Base-by-base conservation (phyloP, 192 early-diverging fungal genomes). In the Phycomyces nitens region DNA sequence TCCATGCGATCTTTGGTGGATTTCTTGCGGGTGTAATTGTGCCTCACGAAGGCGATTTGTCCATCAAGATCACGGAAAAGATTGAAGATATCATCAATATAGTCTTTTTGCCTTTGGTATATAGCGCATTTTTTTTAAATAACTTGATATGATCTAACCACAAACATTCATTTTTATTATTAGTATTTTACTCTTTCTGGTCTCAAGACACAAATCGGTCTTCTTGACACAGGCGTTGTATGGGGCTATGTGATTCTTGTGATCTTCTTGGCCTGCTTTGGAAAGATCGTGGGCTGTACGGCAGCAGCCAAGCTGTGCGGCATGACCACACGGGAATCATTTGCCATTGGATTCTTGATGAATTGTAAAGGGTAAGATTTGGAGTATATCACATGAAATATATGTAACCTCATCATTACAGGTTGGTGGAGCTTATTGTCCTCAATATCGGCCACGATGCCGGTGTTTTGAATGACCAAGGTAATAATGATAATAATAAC, bases 1-100 rank as follows among this genome's bases (percentile, higher is more conserved):
- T 98, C 40, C 92, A 98, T 74, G 77, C 89, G 22, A 95, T 98
- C 68, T 98, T 98, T 86, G 96, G 96, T 39, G 91, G 84, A 3
- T 97, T 97, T 65, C 50, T 98, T 9, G 81, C 86, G 7, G 95
- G 96, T 15, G 80, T 95, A 26, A 90, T 94, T 40, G 80, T 89
- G 20, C 96, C 96, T 6, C 92, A 95, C 71, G 89, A 94, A 43
- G 81, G 84, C 60, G 91, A 93, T 14, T 90, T 98, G 65, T 87
- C 95, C 2, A 79, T 94, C 56, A 84, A 85, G 29, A 82, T 98
- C 11, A 92, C 91, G 7, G 93, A 96, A 65, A 94, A 94, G 75
- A 89, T 96, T 52, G 95, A 98, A 65, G 96, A 98, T 71, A 65
- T 96, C 1, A 80, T 95, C 22, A 82, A 81, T 51, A 87, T 96